These are phyloP conservation scores for Helianthus tuberosus DNA, from an alignment of 129 eudicot genomes.

Conservation along the genomic window DNA sequence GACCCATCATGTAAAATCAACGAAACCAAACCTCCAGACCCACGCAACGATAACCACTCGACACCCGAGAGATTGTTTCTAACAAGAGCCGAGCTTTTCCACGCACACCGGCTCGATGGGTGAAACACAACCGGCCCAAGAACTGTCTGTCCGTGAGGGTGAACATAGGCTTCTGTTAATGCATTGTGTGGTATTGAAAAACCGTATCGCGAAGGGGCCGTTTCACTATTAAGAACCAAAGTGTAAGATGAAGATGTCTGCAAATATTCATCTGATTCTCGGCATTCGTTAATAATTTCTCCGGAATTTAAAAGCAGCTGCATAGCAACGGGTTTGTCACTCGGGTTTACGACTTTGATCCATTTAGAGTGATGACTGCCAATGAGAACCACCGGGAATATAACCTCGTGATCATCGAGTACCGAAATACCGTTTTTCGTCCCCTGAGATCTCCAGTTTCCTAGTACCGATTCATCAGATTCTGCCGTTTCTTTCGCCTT, in stretches of 20 bases:
- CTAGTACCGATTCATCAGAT: constrained; percentile 69
- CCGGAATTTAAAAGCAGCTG: constrained; percentile 83
- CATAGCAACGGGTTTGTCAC: constrained; percentile 64
- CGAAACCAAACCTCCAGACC: constrained; percentile 76
- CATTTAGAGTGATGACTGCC: constrained; percentile 56
- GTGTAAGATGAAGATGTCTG: constrained; percentile 53
- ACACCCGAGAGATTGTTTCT: constrained; percentile 94
- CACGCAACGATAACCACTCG: constrained; percentile 77
- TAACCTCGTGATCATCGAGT: constrained; percentile 52
- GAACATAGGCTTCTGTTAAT: constrained; percentile 70
- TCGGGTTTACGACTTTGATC: constrained; percentile 74
- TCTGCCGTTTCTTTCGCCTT: constrained; percentile 60
- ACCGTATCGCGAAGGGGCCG: constrained; percentile 60
- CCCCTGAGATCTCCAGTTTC: constrained; percentile 80
- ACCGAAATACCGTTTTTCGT: constrained; percentile 52
- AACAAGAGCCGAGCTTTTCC: constrained; percentile 82
- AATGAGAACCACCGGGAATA: constrained; percentile 62
- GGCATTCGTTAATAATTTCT: constrained; percentile 67
- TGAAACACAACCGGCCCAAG: constrained; percentile 84
- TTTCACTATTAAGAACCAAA: constrained; percentile 41
- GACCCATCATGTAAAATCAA: constrained; percentile 61
- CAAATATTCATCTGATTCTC: constrained; percentile 36
- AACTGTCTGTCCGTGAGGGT: constrained; percentile 61
- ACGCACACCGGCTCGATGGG: constrained; percentile 69
- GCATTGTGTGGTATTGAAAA: constrained; percentile 66